Evolutionary conservation across 2,329 filamentous ascomycete species (phyloP), one percentile per base, ranked within the genome.

Genomic region (Nectriaceae sp.): DNA sequence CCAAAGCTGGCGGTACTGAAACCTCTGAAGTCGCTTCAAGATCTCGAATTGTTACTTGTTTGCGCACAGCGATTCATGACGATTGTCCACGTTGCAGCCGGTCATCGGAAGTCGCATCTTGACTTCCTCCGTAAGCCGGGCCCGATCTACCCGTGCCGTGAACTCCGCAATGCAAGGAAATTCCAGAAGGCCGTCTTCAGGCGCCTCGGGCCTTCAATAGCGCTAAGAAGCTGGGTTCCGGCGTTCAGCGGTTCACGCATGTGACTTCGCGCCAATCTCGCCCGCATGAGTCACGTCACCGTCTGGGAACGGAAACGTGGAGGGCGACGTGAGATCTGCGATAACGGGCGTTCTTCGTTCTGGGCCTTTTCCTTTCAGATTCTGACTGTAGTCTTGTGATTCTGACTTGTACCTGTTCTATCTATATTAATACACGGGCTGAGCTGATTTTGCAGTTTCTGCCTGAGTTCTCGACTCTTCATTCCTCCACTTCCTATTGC

Each of bases 231-330:
- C 6, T 6, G 6, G 24, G 13, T 29, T 29, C 24, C 6, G 6
- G 24, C 13, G 13, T 29, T 29, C 24, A 29, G 6, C 6, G 6
- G 13, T 29, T 29, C 24, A 29, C 24, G 24, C 61, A 65, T 64
- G 62, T 65, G 62, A 64, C 61, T 61, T 60, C 58, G 62, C 61
- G 63, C 51, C 40, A 61, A 40, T 61, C 54, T 65, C 62, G 62
- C 50, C 52, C 52, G 46, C 50, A 60, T 64, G 56, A 63, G 59
- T 64, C 61, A 63, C 61, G 52, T 50, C 42, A 42, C 37, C 59
- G 49, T 49, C 41, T 38, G 29, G 46, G 38, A 37, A 21, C 36
- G 21, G 11, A 22, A 29, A 44, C 21, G 16, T 18, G 11, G 40
- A 52, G 37, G 47, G 49, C 29, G 19, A 21, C 16, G 35, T 19